These are phyloP conservation scores for Nymphaea colorata DNA, from an alignment of 164 flowering plant species.

Conservation along the genomic window DNA sequence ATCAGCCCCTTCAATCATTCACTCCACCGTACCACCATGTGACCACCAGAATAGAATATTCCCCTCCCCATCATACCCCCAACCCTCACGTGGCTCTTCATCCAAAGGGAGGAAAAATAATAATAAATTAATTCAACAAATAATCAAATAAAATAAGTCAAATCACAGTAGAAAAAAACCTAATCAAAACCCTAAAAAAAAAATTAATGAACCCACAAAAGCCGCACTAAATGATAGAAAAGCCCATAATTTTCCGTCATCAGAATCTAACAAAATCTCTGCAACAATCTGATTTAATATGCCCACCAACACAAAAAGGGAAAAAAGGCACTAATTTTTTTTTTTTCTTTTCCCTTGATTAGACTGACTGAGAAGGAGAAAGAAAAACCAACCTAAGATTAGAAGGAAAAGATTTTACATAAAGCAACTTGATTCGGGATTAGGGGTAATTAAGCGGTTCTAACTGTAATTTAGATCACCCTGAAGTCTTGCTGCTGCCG, in stretches of 20 bases:
- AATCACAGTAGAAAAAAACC: background rate
- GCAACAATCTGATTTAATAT: background rate
- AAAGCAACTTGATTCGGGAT: background rate
- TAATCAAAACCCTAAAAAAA: background rate
- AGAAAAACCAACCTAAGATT: background rate
- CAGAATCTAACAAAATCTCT: background rate
- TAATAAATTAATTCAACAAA: too few relatives aligned
- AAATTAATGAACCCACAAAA: background rate
- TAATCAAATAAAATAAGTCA: too few relatives aligned
- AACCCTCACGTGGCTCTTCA: background rate
- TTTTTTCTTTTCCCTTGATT: too few relatives aligned
- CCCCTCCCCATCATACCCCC: background rate
- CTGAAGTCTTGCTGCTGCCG: constrained; percentile 17
- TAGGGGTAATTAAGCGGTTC: background rate
- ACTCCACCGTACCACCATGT: too few relatives aligned
- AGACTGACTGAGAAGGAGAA: background rate
- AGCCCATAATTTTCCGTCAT: background rate
- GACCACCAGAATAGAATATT: background rate
- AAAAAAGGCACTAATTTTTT: background rate
- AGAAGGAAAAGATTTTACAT: background rate
- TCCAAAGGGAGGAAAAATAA: background rate
- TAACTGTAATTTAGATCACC: constrained; percentile 23
- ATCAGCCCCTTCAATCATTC: too few relatives aligned
- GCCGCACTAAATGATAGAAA: background rate
- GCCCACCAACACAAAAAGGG: background rate